Evolutionary conservation across 192 early-diverging fungal species (phyloP), one percentile per base, ranked within the genome.

Genomic region (Spinellus fusiger): DNA sequence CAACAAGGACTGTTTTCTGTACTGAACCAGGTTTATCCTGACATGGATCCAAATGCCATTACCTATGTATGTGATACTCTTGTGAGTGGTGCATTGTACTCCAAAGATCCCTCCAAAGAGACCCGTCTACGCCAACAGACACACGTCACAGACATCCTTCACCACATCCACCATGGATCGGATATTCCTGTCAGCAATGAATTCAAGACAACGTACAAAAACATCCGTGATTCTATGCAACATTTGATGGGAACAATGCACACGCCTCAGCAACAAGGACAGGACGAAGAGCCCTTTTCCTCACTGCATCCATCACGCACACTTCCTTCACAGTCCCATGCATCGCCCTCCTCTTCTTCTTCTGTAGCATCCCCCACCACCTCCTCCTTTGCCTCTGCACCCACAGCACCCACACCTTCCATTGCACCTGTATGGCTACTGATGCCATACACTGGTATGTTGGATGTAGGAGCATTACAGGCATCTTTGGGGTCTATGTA

Each of bases 391-490:
- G n/a, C n/a, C n/a, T n/a, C n/a, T n/a, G n/a, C n/a, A n/a, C n/a
- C n/a, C n/a, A n/a, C n/a, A n/a, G n/a, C n/a, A n/a, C n/a, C n/a
- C n/a, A n/a, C n/a, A n/a, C n/a, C n/a, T n/a, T n/a, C n/a, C n/a
- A n/a, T n/a, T n/a, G n/a, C 59, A 51, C 59, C 59, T 52, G 8
- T 61, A 7, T 61, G 59, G 59, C 31, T 61, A 13, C 33, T 61
- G 3, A 61, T 61, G 59, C 59, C 59, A 1, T 51, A 61, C 4
- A 51, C 33, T 16, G 34, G 49, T 26, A 51, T 61, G 59, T 27
- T 61, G 5, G 59, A 61, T 28, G 7, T 37, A 9, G 15, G 13
- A n/a, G 13, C 3, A 44, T 10, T 44, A 44, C 40, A 44, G n/a
- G n/a, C n/a, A n/a, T n/a, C n/a, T n/a, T n/a, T n/a, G n/a, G n/a